Percentiles rank a stretch among this genome's conserved stretches.
Conservation (phyloP, 768 basidiomycete species). For the Hemileccinum rubropunctum region DNA sequence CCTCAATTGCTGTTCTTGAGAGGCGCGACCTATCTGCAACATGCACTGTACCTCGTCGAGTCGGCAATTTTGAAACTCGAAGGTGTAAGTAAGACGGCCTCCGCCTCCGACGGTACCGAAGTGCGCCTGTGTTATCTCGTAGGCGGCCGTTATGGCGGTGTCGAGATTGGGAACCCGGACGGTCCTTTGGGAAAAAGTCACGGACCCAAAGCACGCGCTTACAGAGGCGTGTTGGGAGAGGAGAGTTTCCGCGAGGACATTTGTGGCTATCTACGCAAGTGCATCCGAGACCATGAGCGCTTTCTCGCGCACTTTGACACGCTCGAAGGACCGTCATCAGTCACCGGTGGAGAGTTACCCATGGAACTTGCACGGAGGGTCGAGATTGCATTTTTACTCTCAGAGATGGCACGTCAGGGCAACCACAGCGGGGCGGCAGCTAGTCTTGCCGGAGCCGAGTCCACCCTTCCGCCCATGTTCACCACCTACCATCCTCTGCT, state of each 20-base stretch:
- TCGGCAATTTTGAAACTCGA: constrained; percentile 68
- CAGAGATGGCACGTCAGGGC: constrained; percentile 66
- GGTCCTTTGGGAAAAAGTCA: constrained; percentile 65
- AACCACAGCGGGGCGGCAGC: constrained; percentile 38
- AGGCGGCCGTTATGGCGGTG: constrained; percentile 76
- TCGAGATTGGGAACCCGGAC: constrained; percentile 78
- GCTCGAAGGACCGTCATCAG: constrained; percentile 44
- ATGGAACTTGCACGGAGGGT: constrained; percentile 49
- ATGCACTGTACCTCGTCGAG: constrained; percentile 75
- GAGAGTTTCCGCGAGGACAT: constrained; percentile 60
- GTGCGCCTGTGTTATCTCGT: constrained; percentile 74
- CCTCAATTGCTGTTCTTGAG: constrained; percentile 81
- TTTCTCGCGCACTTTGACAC: constrained; percentile 84
- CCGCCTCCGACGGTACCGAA: constrained; percentile 64
- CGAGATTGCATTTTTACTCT: constrained; percentile 66
- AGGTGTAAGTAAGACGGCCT: constrained; percentile 54
- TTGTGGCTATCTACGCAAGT: constrained; percentile 59
- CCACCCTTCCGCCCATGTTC: constrained; percentile 51
- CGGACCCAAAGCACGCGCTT: constrained; percentile 61
- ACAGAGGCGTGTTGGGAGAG: constrained; percentile 56
- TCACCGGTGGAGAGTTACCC: constrained; percentile 12
- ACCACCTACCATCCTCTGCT: constrained; percentile 90
- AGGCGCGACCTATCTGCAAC: constrained; percentile 79
- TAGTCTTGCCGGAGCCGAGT: constrained; percentile 38
- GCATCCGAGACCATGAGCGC: constrained; percentile 80